Conservation (phyloP, 257 asterid genomes). For the Salvia rosmarinus region DNA sequence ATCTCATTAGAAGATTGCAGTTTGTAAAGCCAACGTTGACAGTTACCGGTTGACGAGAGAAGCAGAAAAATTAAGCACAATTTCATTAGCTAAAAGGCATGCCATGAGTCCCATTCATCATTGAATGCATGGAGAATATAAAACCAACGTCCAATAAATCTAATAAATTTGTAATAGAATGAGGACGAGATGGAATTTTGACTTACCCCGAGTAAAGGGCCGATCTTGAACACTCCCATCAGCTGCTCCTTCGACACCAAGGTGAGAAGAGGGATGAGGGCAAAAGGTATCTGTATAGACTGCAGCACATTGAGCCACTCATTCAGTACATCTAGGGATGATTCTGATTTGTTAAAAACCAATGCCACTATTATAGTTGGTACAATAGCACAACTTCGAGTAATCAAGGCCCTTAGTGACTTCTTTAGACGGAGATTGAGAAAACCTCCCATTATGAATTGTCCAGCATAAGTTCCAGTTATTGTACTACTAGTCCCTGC, state of each 20-base stretch:
- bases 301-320: slow-evolving; percentile 99
- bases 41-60: not conserved
- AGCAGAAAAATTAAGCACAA: not conserved
- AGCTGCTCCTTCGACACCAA: slow-evolving; percentile 90
- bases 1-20: slow-evolving; percentile 1
- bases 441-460: slow-evolving; percentile 99
- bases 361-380: slow-evolving; percentile 93
- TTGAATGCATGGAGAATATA: not conserved
- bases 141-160: not conserved
- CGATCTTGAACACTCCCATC: slow-evolving; percentile 86
- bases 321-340: slow-evolving; percentile 78
- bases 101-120: not conserved
- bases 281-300: slow-evolving; percentile 95
- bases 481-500: slow-evolving; percentile 99
- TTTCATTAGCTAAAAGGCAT: slow-evolving; percentile 5
- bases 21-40: not conserved
- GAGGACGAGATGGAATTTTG: slow-evolving; percentile 13
- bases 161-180: slow-evolving; percentile 23
- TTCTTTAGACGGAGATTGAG: slow-evolving; percentile 86
- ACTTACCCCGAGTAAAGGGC: slow-evolving; percentile 71
- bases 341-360: slow-evolving; percentile 84
- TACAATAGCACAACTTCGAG: slow-evolving; percentile 94
- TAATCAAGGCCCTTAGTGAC: slow-evolving; percentile 84
- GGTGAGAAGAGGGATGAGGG: slow-evolving; percentile 96
- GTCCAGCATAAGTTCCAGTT: slow-evolving; percentile 98